These are phyloP conservation scores for Puccinia horiana DNA, from an alignment of 1,284 basidiomycete species.

Conservation along the genomic window DNA sequence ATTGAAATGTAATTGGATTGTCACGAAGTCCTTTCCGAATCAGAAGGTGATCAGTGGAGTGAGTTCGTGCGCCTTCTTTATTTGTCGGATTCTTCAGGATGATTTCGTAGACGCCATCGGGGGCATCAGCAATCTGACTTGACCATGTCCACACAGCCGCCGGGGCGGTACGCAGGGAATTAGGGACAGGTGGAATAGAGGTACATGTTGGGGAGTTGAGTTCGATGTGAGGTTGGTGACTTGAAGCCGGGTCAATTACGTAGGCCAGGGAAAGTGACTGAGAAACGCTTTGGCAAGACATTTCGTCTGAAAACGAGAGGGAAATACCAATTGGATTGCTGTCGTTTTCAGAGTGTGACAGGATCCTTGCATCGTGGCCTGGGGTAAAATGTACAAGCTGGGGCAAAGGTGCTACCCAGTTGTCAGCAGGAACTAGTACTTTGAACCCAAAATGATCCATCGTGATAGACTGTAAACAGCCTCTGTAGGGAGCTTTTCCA, in stretches of 20 bases:
- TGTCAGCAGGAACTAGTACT: conserved; percentile 68
- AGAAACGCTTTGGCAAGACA: conserved; percentile 73
- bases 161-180: conserved; percentile 60
- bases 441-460: conserved; percentile 78
- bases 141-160: conserved; percentile 67
- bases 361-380: conserved; percentile 77
- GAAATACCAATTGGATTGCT: conserved; percentile 68
- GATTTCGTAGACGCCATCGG: conserved; percentile 77
- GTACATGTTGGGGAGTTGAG: conserved; percentile 69
- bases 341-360: conserved; percentile 63
- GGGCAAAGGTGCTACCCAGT: conserved; percentile 72
- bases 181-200: conserved; percentile 63
- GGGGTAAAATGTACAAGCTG: conserved; percentile 75
- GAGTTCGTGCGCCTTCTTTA: conserved; percentile 61
- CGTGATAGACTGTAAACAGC: conserved; percentile 70
- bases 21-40: conserved; percentile 72
- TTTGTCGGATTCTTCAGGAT: conserved; percentile 67
- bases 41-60: conserved; percentile 73
- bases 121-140: conserved; percentile 70
- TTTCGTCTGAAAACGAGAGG: conserved; percentile 74
- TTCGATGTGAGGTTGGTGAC: conserved; percentile 60
- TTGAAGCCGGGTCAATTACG: conserved; percentile 41
- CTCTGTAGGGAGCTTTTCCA: conserved; percentile 67
- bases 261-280: conserved; percentile 66
- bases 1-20: conserved; percentile 80